Percentiles rank a stretch among this genome's conserved stretches.
phyloP scores from a whole-genome alignment of 75 land plant genomes.

The Cunninghamia lanceolata region DNA sequence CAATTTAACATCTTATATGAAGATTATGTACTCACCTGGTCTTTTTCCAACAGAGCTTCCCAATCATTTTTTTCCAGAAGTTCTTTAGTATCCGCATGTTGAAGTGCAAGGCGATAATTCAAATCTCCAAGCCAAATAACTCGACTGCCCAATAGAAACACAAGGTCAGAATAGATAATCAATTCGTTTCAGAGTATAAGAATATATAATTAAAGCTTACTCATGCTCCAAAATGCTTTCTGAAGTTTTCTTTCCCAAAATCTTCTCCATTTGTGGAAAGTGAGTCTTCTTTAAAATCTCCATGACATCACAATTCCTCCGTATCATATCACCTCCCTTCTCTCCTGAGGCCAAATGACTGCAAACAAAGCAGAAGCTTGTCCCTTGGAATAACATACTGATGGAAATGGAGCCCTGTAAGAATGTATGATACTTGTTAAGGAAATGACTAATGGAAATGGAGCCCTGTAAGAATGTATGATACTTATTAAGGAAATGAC shows the following conservation, averaged over 20 bases:
- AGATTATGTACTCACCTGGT: constrained; percentile 55
- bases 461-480: constrained; percentile 57
- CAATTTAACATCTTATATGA: not conserved
- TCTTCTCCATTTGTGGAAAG: constrained; percentile 24
- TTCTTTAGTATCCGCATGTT: constrained; percentile 23
- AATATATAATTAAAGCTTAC: constrained; percentile 32
- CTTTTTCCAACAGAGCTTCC: constrained; percentile 69
- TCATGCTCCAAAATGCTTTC: constrained; percentile 84
- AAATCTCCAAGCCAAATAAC: constrained; percentile 90
- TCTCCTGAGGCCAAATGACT: constrained; percentile 87
- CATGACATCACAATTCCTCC: constrained; percentile 67
- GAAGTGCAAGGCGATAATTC: constrained; percentile 74
- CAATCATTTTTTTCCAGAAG: constrained; percentile 46
- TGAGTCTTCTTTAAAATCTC: constrained; percentile 68
- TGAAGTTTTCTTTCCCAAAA: constrained; percentile 34
- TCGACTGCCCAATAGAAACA: constrained; percentile 38
- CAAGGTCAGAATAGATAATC: not conserved
- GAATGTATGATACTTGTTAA: not conserved
- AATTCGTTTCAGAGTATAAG: not conserved
- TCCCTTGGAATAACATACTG: constrained; percentile 63
- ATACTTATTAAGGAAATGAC: constrained; percentile 14
- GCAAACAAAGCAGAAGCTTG: constrained; percentile 86
- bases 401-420: constrained; percentile 82
- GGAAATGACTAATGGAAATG: constrained; percentile 54
- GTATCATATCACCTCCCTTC: constrained; percentile 71